Base-by-base conservation (phyloP, 495 filamentous ascomycete species). In the Viridothelium virens region DNA sequence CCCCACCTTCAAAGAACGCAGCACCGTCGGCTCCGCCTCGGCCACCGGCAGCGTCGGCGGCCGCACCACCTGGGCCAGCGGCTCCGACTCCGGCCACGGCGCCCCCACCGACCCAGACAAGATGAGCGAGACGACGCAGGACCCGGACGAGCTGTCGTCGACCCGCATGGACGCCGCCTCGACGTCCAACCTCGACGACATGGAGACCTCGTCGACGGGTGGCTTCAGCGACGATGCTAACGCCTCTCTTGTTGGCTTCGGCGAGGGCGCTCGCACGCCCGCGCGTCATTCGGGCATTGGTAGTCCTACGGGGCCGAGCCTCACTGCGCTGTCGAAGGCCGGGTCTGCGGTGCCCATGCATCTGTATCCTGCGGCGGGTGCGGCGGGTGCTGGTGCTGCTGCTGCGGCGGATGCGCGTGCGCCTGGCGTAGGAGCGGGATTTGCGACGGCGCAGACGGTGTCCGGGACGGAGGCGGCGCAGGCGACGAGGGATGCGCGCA, bases 1-100 rank as follows among this genome's bases (percentile, higher is more conserved):
- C 67, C 83, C 85, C 0, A 70, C 70, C 41, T 70, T 78, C 34
- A 83, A 80, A 41, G 83, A 89, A 84, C 78, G 85, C 74, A 91
- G 88, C 79, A 96, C 92, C 0, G 91, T 96, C 31, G 92, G 92
- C 46, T 87, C 85, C 62, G 92, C 92, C 31, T 91, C 88, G 65
- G 88, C 88, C 9, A 90, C 87, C 0, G 91, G 87, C 36, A 89
- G 84, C 70, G 77, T 88, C 38, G 88, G 88, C 63, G 90, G 85
- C 16, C 80, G 86, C 18, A 91, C 89, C 2, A 89, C 88, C n/a
- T 89, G 87, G 87, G 85, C 86, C 12, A 85, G 81, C 65, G 81
- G 85, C 36, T 87, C 85, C 73, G 85, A 88, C 66, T 80, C 77
- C 3, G 84, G 84, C 39, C 48, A 14, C 48, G 48, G 48, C 11